A percentile compares a stretch with the other conserved stretches of the same genome.
phyloP scores from a whole-genome alignment of 805 yeast genomes.

The Yueomyces sinensis region DNA sequence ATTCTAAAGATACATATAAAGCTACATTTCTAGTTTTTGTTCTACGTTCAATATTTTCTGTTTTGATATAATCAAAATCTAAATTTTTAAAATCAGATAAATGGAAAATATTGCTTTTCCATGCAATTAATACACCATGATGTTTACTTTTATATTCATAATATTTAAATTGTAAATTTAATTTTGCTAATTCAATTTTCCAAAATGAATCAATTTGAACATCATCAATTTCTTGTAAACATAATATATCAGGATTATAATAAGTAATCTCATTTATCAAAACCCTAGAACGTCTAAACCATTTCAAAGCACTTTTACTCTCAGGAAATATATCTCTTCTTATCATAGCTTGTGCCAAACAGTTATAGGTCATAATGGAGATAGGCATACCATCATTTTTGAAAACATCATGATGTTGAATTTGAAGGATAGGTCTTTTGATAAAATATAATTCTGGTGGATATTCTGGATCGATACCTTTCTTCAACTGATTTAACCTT shows the following conservation, averaged over 20 bases:
- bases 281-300: conserved; percentile 58
- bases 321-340: conserved; percentile 68
- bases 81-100: conserved; percentile 33
- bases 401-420: conserved; percentile 6
- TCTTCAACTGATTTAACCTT: not conserved
- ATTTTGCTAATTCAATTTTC: conserved; percentile 34
- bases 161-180: conserved; percentile 42
- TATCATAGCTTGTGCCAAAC: conserved; percentile 74
- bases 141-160: conserved; percentile 46
- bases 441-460: conserved; percentile 32
- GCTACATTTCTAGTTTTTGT: conserved; percentile 63
- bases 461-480: not conserved
- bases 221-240: conserved; percentile 76
- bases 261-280: conserved; percentile 47
- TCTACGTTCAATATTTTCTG: conserved; percentile 35
- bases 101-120: conserved; percentile 31
- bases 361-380: conserved; percentile 63
- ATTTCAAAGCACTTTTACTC: conserved; percentile 62
- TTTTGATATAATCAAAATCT: conserved; percentile 42
- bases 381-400: conserved; percentile 16
- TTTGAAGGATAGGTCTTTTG: conserved; percentile 35
- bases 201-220: conserved; percentile 52
- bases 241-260: conserved; percentile 61
- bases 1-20: conserved; percentile 39
- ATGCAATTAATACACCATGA: conserved; percentile 73